Evolutionary conservation across 2,329 filamentous ascomycete species (phyloP), one percentile per base, ranked within the genome.

Genomic region (Fusarium penzigii): DNA sequence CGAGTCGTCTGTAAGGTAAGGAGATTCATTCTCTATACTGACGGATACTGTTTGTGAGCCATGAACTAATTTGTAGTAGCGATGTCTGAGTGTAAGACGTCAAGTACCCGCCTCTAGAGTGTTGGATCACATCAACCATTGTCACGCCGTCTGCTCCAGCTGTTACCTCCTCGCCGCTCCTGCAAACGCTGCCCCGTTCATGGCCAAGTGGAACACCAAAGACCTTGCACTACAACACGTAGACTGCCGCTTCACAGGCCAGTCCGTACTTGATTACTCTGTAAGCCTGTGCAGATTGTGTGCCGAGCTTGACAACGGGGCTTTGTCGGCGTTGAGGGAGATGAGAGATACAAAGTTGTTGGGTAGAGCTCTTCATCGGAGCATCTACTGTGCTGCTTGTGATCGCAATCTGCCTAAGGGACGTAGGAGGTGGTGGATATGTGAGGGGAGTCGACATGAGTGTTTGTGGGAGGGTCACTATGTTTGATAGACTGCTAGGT

Each of bases 381-480:
- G 38, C 13, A 5, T 57, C 6, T 46, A 57, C 5, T 57, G 55
- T 14, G 55, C 53, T 4, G 12, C 42, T 29, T 57, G 55, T 17
- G 29, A 47, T 38, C 32, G 9, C 3, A 20, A 40, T 9, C 12
- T 57, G 14, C 52, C 53, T 3, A 45, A 14, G 25, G 42, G 49
- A 3, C n/a, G 17, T 3, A 14, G 25, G 1, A 39, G 46, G 8
- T 57, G 55, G 55, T 57, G 55, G 55, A 56, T 57, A n/a, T 57
- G 55, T 17, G 20, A 10, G 1, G 42, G 39, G 10, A 53, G 55
- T 11, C 46, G 39, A 2, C 55, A 57, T n/a, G 55, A 57, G 41
- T 57, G 55, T 17, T 49, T 53, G 4, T 57, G 55, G 55, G 55
- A 40, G 1, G 55, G 53, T 5, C 55, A 57, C 29, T 44, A 57